Evolutionary conservation across 306 rosid genomes (phyloP).

Genomic region (Cicer yamashitae): DNA sequence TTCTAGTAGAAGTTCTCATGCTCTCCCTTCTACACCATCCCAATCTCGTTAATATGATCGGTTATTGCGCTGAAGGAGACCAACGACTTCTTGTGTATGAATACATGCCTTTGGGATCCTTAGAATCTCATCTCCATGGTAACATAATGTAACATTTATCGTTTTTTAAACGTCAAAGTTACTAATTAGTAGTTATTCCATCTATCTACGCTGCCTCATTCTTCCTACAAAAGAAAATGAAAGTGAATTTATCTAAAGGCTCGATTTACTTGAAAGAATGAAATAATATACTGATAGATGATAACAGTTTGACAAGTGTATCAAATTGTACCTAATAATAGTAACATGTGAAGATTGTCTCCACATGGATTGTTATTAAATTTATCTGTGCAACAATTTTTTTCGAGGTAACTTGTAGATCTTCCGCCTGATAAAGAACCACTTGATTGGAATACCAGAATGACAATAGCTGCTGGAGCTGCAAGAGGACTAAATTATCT

Average conservation of each 20-base stretch:
- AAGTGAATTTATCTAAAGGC: background rate
- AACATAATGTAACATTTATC: slow-evolving; percentile 9
- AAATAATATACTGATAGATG: too few species aligned
- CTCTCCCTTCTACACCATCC: slow-evolving; percentile 68
- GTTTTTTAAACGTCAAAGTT: slow-evolving; percentile 20
- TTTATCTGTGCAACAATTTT: background rate
- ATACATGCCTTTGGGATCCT: slow-evolving; percentile 67
- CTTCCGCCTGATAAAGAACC: slow-evolving; percentile 45
- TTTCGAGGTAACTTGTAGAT: slow-evolving; percentile 45
- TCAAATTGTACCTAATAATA: too few species aligned
- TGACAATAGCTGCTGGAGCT: slow-evolving; percentile 72
- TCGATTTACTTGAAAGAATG: background rate
- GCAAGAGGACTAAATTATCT: slow-evolving; percentile 77
- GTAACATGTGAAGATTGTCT: too few species aligned
- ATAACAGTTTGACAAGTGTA: too few species aligned
- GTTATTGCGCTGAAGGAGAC: slow-evolving; percentile 73
- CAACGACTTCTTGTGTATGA: slow-evolving; percentile 82
- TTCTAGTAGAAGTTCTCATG: slow-evolving; percentile 70
- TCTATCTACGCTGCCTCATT: background rate
- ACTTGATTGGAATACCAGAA: slow-evolving; percentile 73
- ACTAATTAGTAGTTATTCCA: slow-evolving; percentile 13
- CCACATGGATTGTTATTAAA: too few species aligned
- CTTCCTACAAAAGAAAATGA: background rate
- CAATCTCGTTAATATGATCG: slow-evolving; percentile 73
- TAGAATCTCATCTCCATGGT: slow-evolving; percentile 74